Evolutionary conservation across 305 asterid genomes (phyloP), one percentile per base, ranked within the genome.

Genomic region (Fraxinus sp.): DNA sequence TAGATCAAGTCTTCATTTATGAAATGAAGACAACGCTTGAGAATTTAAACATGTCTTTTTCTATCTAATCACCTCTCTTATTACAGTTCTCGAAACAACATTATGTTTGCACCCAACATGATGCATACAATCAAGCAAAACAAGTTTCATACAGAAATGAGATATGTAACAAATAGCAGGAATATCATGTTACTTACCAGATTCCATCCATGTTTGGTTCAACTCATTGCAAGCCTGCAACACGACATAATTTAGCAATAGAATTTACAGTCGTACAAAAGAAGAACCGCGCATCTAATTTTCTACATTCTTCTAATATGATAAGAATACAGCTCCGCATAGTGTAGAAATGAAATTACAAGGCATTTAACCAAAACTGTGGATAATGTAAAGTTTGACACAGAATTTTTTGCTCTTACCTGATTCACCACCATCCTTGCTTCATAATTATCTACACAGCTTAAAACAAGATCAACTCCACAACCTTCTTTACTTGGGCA

Each of bases 361-460:
- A 81, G 75, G 75, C 46, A 83, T 62, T 28, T 79, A 55, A 80
- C 52, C 43, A 85, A 73, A 82, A 62, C 72, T 13, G 16, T 22
- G 7, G 36, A 20, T 71, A 41, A 32, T 57, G 55, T 52, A 52
- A 46, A 81, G 57, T 39, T 14, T 76, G 68, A 80, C 74, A 30
- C 32, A 71, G 57, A 6, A 37, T 80, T 81, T 75, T 68, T 72
- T 80, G 80, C 30, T 75, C 89, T 77, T 82, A 94, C 99, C 97
- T 96, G 99, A 91, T 96, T 96, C 84, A 96, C 98, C 82, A 94
- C 99, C 99, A 96, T 96, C 91, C 99, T 90, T 78, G 99, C 99
- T 92, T 96, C 99, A 84, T 96, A 96, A 90, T 96, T 96, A 90
- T 96, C 99, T 41, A 96, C 99, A 81, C 99, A 94, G 90, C 99